phyloP scores from a whole-genome alignment of 331 rosid species.

The Erythrophleum ivorense region DNA sequence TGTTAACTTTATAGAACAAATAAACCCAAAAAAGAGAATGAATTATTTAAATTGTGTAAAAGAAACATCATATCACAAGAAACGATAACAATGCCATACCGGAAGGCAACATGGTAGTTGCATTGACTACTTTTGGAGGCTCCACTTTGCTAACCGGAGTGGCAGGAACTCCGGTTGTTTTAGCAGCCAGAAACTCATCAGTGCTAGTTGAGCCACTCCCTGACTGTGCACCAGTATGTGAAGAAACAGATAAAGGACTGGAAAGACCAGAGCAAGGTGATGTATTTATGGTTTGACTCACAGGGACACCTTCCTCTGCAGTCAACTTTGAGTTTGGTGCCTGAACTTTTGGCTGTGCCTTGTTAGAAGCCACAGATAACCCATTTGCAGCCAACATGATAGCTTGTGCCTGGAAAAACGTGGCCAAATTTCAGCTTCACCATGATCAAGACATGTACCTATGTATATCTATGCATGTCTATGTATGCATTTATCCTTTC shows the following conservation, averaged over 20 bases:
- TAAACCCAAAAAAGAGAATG: not conserved
- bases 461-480: too few relatives aligned
- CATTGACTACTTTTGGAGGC: constrained; percentile 55
- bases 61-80: constrained; percentile 13
- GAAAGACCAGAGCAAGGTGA: constrained; percentile 59
- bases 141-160: constrained; percentile 66
- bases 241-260: constrained; percentile 86
- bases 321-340: constrained; percentile 58
- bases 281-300: constrained; percentile 51
- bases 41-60: not conserved
- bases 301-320: constrained; percentile 49
- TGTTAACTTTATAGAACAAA: not conserved
- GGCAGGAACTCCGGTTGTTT: constrained; percentile 53
- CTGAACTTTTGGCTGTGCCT: constrained; percentile 56
- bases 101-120: constrained; percentile 64
- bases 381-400: constrained; percentile 75
- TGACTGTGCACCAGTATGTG: constrained; percentile 70
- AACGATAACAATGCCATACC: constrained; percentile 54
- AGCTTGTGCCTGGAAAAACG: constrained; percentile 75
- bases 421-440: constrained; percentile 32
- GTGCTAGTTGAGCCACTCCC: constrained; percentile 83
- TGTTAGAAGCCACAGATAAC: constrained; percentile 46
- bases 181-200: constrained; percentile 68
- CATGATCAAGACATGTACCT: not conserved
- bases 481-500: not conserved